Conservation (phyloP, 2,329 filamentous ascomycete species). For the Microsporum canis region DNA sequence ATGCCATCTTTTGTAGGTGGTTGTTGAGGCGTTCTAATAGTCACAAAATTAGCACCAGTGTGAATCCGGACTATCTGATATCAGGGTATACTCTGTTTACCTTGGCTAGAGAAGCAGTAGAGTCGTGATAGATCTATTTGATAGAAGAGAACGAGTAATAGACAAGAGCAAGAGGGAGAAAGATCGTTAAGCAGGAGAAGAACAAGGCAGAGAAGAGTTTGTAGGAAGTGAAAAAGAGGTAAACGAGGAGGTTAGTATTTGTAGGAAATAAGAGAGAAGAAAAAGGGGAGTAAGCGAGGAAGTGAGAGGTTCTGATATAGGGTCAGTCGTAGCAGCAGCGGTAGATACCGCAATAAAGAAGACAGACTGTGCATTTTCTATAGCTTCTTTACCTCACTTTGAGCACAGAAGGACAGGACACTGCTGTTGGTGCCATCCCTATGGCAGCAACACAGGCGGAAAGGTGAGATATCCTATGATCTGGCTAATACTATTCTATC, state of each 20-base stretch:
- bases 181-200: slow-evolving; percentile 1
- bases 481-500: not conserved
- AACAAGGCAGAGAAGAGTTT: not conserved
- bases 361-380: not conserved
- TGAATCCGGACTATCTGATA: not conserved
- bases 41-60: not conserved
- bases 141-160: not conserved
- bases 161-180: not conserved
- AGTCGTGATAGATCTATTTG: not conserved
- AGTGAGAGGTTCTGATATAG: not conserved
- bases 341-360: not conserved
- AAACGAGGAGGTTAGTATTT: not conserved
- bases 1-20: not conserved
- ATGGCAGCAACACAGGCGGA: not conserved
- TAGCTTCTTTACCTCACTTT: not conserved
- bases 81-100: not conserved
- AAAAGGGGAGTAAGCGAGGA: not conserved
- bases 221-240: not conserved
- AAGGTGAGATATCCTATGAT: not conserved
- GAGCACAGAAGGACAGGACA: not conserved
- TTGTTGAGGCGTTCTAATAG: not conserved
- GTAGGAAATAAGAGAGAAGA: not conserved
- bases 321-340: not conserved
- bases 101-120: not conserved
- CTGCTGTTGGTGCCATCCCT: not conserved